Evolutionary conservation across 129 eudicot species (phyloP), one percentile per base, ranked within the genome.

Genomic region (Pulicaria dysenterica): DNA sequence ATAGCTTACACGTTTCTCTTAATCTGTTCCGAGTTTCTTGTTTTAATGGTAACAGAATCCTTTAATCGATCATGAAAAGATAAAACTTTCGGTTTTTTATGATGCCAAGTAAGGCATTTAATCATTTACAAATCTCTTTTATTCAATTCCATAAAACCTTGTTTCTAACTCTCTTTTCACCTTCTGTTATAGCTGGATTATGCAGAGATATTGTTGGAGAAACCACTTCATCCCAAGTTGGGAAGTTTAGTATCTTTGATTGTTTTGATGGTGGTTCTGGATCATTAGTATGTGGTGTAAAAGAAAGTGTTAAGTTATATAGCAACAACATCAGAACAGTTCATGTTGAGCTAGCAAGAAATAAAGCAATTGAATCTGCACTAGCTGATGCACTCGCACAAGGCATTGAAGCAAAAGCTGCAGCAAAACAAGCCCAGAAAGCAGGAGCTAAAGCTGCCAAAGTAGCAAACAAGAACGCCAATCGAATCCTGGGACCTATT

Each of bases 371-470:
- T 43, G 88, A 90, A 75, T 16, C 84, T n/a, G 75, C 91, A 42
- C 46, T 88, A 15, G 87, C 76, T 2, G 88, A 90, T 60, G 91
- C 98, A 50, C 37, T 83, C 37, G 69, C 91, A 31, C 88, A 83
- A 81, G 99, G 99, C 66, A 41, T 86, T 67, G 45, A 44, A 48
- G 74, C 82, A 19, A 83, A 88, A 83, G 83, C 78, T 51, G 99
- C 94, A 54, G 86, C 91, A 39, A 81, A 79, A 74, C 74, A 64
- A 49, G 95, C 89, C 12, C 81, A 84, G 57, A 85, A 87, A 77
- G 99, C 78, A 40, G 99, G 89, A 36, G 85, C 69, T 3, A 94
- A 88, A 80, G 99, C 97, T 13, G 97, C 96, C 14, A 94, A 86
- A 80, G 14, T 81, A 43, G 99, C 96, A 34, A 75, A 80, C 57